Conservation (phyloP, 331 rosid genomes). For the Stylosanthes scabra region DNA sequence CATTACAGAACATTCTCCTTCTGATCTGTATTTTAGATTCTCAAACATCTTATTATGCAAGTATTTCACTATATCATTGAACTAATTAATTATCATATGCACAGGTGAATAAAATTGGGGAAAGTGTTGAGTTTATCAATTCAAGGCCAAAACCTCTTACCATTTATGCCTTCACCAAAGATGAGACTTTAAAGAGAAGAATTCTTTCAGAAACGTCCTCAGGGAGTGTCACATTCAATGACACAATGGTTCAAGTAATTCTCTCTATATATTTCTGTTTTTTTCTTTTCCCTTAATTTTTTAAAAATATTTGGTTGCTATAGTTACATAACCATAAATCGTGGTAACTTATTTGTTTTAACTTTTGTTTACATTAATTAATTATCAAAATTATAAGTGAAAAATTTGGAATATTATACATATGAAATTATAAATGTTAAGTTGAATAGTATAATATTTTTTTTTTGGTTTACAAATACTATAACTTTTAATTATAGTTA, state of each 20-base stretch:
- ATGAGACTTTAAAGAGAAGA: constrained; percentile 60
- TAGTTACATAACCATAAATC: too few species aligned
- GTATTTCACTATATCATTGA: neutral
- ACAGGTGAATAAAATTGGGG: constrained; percentile 77
- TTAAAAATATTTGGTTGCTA: too few species aligned
- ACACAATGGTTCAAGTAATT: constrained; percentile 76
- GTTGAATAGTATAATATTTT: too few species aligned
- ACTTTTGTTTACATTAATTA: too few species aligned
- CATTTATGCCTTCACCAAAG: constrained; percentile 81
- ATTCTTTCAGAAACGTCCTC: constrained; percentile 83
- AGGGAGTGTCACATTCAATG: constrained; percentile 86
- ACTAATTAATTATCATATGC: constrained; percentile 7
- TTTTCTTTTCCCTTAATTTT: too few species aligned
- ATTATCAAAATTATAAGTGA: too few species aligned
- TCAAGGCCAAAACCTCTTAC: constrained; percentile 88
- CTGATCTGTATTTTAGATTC: neutral
- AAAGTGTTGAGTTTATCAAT: constrained; percentile 74
- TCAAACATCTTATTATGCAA: neutral
- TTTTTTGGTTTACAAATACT: too few species aligned
- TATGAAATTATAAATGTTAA: too few species aligned
- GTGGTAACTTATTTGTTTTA: too few species aligned
- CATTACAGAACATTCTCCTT: neutral
- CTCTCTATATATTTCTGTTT: neutral
- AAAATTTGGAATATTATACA: too few species aligned
- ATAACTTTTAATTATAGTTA: too few species aligned